These are phyloP conservation scores for Epichloe gansuensis DNA, from an alignment of 2,329 filamentous ascomycete species.

Conservation along the genomic window DNA sequence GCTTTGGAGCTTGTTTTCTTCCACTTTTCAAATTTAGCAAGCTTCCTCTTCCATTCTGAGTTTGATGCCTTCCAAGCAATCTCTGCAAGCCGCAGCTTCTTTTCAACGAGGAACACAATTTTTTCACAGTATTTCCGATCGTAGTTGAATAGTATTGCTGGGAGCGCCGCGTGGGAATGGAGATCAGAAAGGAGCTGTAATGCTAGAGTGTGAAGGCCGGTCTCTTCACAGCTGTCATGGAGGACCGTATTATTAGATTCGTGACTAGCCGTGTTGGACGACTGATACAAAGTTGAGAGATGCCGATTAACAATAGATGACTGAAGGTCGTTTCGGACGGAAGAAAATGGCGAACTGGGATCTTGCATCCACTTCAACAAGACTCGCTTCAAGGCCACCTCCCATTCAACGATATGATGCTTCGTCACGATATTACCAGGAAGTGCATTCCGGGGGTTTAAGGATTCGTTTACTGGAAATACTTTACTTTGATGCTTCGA, in stretches of 20 bases:
- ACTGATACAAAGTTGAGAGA: too few species aligned
- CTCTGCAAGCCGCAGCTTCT: constrained; percentile 8
- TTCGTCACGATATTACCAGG: background rate
- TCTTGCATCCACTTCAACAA: background rate
- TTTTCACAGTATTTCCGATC: constrained; percentile 52
- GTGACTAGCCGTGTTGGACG: too few species aligned
- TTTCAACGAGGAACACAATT: constrained; percentile 38
- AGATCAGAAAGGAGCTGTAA: constrained; percentile 28
- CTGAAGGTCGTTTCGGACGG: background rate
- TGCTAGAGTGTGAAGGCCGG: constrained; percentile 27
- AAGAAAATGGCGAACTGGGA: background rate
- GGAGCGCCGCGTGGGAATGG: constrained; percentile 51
- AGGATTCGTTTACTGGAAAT: background rate
- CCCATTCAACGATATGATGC: background rate
- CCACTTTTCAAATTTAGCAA: constrained; percentile 33
- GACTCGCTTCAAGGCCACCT: background rate
- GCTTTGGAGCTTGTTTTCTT: constrained; percentile 35
- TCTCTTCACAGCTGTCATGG: too few species aligned
- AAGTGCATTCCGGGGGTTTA: background rate
- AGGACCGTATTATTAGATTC: too few species aligned
- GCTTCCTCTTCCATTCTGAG: constrained; percentile 45
- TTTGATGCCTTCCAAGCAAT: constrained; percentile 42
- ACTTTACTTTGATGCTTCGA: constrained; percentile 35
- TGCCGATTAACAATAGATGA: background rate
- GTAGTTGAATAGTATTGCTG: constrained; percentile 67